phyloP scores from a whole-genome alignment of 2,329 filamentous ascomycete genomes.

The Nemania abortiva region DNA sequence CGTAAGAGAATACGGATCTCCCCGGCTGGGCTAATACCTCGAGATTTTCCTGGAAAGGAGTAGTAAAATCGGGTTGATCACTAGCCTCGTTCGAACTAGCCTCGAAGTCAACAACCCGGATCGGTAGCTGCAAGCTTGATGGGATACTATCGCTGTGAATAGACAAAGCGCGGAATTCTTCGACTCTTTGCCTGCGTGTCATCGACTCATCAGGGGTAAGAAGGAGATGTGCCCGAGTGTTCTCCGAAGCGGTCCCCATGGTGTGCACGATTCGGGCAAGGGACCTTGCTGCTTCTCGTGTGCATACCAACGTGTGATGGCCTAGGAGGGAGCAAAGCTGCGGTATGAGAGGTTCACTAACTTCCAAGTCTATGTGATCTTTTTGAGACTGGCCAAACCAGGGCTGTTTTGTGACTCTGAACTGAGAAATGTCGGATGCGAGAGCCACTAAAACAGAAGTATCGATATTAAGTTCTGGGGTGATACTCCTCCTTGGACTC shows the following conservation, averaged over 20 bases:
- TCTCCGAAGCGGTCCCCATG: slow-evolving; percentile 73
- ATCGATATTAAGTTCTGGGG: slow-evolving; percentile 66
- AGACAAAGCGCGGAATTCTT: slow-evolving; percentile 53
- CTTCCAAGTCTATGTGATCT: slow-evolving; percentile 74
- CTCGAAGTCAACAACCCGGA: slow-evolving; percentile 62
- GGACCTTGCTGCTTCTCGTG: slow-evolving; percentile 71
- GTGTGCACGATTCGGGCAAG: slow-evolving; percentile 75
- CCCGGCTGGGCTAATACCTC: slow-evolving; percentile 61
- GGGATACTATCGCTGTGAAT: slow-evolving; percentile 53
- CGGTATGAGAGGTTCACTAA: slow-evolving; percentile 68
- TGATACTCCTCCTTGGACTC: slow-evolving; percentile 45
- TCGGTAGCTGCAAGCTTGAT: slow-evolving; percentile 63
- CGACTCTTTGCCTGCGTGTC: slow-evolving; percentile 44
- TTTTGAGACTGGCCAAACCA: slow-evolving; percentile 69
- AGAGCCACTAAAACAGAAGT: slow-evolving; percentile 79
- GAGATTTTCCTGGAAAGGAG: slow-evolving; percentile 54
- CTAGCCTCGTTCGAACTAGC: slow-evolving; percentile 53
- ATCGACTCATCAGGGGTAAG: slow-evolving; percentile 55
- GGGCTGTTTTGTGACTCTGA: slow-evolving; percentile 51
- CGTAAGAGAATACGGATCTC: slow-evolving; percentile 76
- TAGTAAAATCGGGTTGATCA: slow-evolving; percentile 23
- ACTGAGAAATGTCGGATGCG: slow-evolving; percentile 79
- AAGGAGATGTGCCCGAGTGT: slow-evolving; percentile 68
- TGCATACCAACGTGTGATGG: slow-evolving; percentile 71
- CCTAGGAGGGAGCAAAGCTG: slow-evolving; percentile 72